phyloP scores from a whole-genome alignment of 345 rosid genomes.

The Eucalyptus pauciflora region DNA sequence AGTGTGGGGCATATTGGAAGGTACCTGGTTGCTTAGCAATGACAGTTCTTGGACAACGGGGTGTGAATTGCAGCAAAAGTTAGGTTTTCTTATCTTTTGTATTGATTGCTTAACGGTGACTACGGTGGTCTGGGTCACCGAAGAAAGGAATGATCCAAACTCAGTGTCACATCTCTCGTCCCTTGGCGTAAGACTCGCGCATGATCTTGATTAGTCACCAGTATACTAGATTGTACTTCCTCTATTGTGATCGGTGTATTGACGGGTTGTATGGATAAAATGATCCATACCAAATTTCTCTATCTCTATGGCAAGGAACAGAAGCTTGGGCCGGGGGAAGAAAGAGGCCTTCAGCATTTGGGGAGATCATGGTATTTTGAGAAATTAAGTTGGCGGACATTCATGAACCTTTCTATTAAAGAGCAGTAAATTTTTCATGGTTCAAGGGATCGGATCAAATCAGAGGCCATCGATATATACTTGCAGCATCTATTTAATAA shows the following conservation, averaged over 20 bases:
- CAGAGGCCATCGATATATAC: background rate
- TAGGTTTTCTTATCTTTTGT: background rate
- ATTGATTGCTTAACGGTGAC: background rate
- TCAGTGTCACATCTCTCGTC: background rate
- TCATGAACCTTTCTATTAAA: background rate
- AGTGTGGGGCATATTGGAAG: background rate
- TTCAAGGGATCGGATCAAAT: background rate
- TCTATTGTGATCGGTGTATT: background rate
- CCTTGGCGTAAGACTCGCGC: accelerated
- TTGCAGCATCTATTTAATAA: background rate
- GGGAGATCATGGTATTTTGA: background rate
- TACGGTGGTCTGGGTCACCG: accelerated
- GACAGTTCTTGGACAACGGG: background rate
- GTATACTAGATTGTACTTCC: background rate
- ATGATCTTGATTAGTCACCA: background rate
- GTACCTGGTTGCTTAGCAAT: background rate
- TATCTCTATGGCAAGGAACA: background rate
- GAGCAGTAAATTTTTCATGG: background rate
- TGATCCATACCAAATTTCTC: accelerated
- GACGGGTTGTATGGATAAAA: background rate
- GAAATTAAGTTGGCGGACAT: background rate
- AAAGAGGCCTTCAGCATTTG: background rate
- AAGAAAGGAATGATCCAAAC: background rate
- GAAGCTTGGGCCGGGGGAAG: background rate
- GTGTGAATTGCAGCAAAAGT: background rate